These are phyloP conservation scores for Phaseolus lunatus DNA, from an alignment of 306 rosid species.

Conservation along the genomic window DNA sequence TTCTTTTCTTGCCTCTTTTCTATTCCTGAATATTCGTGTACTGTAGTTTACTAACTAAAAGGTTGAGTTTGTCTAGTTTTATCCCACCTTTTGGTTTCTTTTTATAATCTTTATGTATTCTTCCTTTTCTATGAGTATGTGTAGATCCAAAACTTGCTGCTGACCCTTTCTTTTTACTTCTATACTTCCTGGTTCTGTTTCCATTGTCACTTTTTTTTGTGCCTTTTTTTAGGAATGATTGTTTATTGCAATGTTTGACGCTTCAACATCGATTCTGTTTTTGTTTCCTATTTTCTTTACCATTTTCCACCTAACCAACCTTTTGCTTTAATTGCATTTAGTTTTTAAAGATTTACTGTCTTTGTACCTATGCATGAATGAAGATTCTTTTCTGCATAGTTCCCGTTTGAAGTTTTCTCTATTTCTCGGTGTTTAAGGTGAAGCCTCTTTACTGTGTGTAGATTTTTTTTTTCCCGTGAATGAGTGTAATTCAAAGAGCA, in stretches of 20 bases:
- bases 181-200: not conserved
- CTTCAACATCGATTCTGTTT: conserved; percentile 4
- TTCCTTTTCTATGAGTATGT: not conserved
- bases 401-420: not conserved
- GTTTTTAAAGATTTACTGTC: not conserved
- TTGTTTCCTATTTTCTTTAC: not conserved
- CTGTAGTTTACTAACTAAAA: not conserved
- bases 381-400: not conserved
- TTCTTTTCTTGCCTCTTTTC: not conserved
- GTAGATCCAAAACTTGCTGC: conserved; percentile 18
- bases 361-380: not conserved
- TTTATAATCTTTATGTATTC: conserved; percentile 8
- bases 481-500: not conserved
- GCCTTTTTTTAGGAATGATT: not conserved
- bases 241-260: not conserved
- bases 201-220: not conserved
- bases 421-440: not conserved
- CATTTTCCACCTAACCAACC: not conserved
- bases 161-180: not conserved
- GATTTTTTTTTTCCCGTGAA: not conserved
- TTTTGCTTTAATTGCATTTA: not conserved
- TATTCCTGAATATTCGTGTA: not conserved
- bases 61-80: not conserved
- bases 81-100: not conserved
- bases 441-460: not conserved